These are phyloP conservation scores for Malus sieversii DNA, from an alignment of 306 rosid genomes.

Conservation along the genomic window DNA sequence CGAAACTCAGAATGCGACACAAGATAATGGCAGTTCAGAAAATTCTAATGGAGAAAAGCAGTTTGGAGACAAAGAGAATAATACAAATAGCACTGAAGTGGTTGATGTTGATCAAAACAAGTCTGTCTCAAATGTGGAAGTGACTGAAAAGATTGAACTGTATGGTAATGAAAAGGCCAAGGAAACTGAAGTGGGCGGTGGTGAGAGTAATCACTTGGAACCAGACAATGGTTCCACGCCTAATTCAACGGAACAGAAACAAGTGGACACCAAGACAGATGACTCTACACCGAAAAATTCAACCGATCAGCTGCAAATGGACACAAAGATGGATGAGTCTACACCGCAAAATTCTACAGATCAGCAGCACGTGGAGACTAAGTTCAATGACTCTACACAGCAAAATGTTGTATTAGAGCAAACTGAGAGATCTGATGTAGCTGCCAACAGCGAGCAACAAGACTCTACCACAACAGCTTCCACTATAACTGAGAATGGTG, in stretches of 20 bases:
- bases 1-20: slow-evolving; percentile 27
- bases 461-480: slow-evolving; percentile 27
- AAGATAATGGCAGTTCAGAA: slow-evolving; percentile 25
- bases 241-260: slow-evolving; percentile 19
- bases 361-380: slow-evolving; percentile 28
- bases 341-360: slow-evolving; percentile 13
- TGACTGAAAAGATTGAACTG: not conserved
- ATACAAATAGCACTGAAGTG: slow-evolving; percentile 26
- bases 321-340: slow-evolving; percentile 34
- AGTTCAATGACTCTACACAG: slow-evolving; percentile 31
- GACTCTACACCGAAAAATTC: slow-evolving; percentile 26
- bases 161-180: slow-evolving; percentile 2
- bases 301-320: slow-evolving; percentile 18
- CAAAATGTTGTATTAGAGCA: slow-evolving; percentile 21
- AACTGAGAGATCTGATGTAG: slow-evolving; percentile 25
- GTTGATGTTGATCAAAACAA: slow-evolving; percentile 1
- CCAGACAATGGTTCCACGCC: slow-evolving; percentile 18
- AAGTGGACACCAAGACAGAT: slow-evolving; percentile 30
- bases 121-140: not conserved
- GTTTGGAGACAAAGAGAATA: slow-evolving; percentile 39
- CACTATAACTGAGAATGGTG: slow-evolving; percentile 21
- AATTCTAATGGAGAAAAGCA: slow-evolving; percentile 36
- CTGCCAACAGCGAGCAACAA: slow-evolving; percentile 21
- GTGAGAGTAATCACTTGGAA: slow-evolving; percentile 24
- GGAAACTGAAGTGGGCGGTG: slow-evolving; percentile 26